phyloP scores from a whole-genome alignment of 257 asterid genomes.

The Perilla frutescens region DNA sequence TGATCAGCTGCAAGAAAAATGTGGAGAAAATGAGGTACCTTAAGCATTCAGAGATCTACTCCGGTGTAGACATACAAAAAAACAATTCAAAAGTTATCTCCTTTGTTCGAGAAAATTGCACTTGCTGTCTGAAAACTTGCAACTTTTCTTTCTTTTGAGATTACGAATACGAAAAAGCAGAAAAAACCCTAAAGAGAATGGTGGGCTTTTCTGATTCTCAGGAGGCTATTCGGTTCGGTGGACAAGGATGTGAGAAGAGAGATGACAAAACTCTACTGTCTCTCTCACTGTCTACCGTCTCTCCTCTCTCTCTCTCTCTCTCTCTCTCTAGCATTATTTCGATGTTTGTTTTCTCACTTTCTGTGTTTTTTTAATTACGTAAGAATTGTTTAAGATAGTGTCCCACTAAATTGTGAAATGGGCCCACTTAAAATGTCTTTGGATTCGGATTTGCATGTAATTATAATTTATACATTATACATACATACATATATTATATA shows the following conservation, averaged over 20 bases:
- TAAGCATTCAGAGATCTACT: slow-evolving; percentile 50
- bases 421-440: slow-evolving; percentile 39
- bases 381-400: slow-evolving; percentile 22
- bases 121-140: slow-evolving; percentile 2
- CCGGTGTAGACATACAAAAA: slow-evolving; percentile 17
- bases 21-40: slow-evolving; percentile 36
- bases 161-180: not conserved
- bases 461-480: not conserved
- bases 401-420: slow-evolving; percentile 36
- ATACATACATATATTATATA: not conserved
- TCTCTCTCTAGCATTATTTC: slow-evolving; percentile 37
- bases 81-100: slow-evolving; percentile 21
- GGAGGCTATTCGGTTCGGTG: slow-evolving; percentile 44
- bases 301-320: slow-evolving; percentile 24
- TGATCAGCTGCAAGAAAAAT: slow-evolving; percentile 30
- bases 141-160: slow-evolving; percentile 4
- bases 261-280: slow-evolving; percentile 53
- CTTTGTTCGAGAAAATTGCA: slow-evolving; percentile 15
- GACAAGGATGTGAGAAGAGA: slow-evolving; percentile 51
- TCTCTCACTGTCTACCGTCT: slow-evolving; percentile 41
- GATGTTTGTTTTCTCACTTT: slow-evolving; percentile 30
- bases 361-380: slow-evolving; percentile 29
- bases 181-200: slow-evolving; percentile 38
- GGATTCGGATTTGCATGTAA: slow-evolving; percentile 49
- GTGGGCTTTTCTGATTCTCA: slow-evolving; percentile 44